Base-by-base conservation (phyloP, 2,329 filamentous ascomycete species). In the Cladophialophora bantiana region DNA sequence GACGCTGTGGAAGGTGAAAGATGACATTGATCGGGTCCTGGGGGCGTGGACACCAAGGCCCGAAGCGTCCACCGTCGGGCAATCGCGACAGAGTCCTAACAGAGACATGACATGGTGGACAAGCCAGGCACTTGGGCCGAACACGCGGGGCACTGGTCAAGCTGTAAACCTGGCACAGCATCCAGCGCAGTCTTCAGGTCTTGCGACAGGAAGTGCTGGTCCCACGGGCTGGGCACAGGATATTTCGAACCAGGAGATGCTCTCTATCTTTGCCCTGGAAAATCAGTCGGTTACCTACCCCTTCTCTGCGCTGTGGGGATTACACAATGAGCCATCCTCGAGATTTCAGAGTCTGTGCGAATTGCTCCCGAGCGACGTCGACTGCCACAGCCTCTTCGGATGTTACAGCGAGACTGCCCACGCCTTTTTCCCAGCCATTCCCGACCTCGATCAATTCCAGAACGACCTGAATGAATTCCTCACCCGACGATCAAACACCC, bases 401-500 rank as follows among this genome's bases (percentile, higher is more conserved):
- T 10, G 52, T 13, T 88, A 88, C 67, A 81, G 83, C 61, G 85
- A 88, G 68, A 83, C 85, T 20, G 82, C 85, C 10, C 83, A 85
- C 48, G 84, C 85, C 20, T 83, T 88, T 10, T 88, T 86, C 71
- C 86, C 86, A 31, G 86, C 86, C 2, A 78, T 88, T 34, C 84
- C 83, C 13, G 85, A 88, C 68, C 78, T 86, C 10, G 78, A 80
- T 55, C 76, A 79, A 48, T 84, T 89, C 42, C 85, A 88, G 73
- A 78, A 79, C 9, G 84, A 85, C 48, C 76, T 89, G 0, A 78
- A 84, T 15, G 75, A 81, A 2, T 83, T 88, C 63, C 74, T 88
- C 40, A 81, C 81, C 65, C 63, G 79, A 86, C 53, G 77, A 76
- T 31, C 58, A 32, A n/a, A 9, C 36, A 20, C 42, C 38, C 10